These are phyloP conservation scores for Spinacia oleracea DNA, from an alignment of 179 eudicot genomes.

Conservation along the genomic window DNA sequence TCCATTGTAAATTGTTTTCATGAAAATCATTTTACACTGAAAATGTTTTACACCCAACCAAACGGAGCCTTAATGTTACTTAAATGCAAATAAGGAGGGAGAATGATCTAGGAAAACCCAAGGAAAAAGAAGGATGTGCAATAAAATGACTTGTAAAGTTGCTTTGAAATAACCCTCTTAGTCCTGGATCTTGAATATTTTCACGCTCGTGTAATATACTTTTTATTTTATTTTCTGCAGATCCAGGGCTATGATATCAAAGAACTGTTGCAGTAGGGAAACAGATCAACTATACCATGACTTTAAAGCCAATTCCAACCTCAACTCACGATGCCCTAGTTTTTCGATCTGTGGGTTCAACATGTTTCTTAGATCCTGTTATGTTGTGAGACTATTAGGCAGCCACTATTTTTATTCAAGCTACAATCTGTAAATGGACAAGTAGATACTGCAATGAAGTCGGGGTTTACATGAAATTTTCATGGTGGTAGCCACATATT, in stretches of 20 bases:
- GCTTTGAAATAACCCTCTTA: not conserved
- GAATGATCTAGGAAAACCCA: too few species aligned
- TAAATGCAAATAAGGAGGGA: too few species aligned
- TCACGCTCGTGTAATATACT: not conserved
- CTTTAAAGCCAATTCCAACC: not conserved
- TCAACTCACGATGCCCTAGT: not conserved
- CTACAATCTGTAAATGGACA: not conserved
- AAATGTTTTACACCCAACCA: too few species aligned
- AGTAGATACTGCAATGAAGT: not conserved
- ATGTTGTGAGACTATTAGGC: not conserved
- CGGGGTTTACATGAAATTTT: not conserved
- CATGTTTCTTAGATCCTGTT: not conserved
- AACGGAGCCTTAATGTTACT: too few species aligned
- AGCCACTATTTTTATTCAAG: not conserved
- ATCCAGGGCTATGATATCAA: slow-evolving; percentile 88
- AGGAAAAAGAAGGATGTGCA: too few species aligned
- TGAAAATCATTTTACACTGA: too few species aligned
- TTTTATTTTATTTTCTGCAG: slow-evolving; percentile 33
- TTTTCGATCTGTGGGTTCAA: too few species aligned
- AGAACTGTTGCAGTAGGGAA: slow-evolving; percentile 58
- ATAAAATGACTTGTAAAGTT: not conserved
- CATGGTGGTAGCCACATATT: not conserved
- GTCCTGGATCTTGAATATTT: not conserved
- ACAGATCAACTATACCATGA: not conserved
- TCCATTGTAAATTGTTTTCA: too few species aligned